phyloP scores from a whole-genome alignment of 2,329 filamentous ascomycete species.

The Fusarium torreyae region DNA sequence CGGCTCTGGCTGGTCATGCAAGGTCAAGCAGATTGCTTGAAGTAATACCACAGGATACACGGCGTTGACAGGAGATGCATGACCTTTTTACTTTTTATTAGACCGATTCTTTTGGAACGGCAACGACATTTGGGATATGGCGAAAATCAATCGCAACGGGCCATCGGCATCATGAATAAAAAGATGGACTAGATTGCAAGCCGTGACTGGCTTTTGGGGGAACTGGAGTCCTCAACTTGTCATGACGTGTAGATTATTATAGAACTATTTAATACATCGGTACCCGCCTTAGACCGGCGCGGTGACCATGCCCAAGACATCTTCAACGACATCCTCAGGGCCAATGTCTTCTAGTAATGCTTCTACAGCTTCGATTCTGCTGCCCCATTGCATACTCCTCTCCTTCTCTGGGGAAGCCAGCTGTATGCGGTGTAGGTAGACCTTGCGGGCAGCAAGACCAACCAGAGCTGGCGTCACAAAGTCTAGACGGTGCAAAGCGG shows the following conservation, averaged over 20 bases:
- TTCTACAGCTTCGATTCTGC: slow-evolving; percentile 78
- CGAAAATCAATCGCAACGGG: slow-evolving; percentile 31
- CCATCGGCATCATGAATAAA: slow-evolving; percentile 38
- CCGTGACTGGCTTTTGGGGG: slow-evolving; percentile 36
- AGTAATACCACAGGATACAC: slow-evolving; percentile 37
- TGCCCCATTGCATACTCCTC: slow-evolving; percentile 94
- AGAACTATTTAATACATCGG: slow-evolving; percentile 50
- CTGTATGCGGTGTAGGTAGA: slow-evolving; percentile 87
- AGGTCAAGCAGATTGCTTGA: slow-evolving; percentile 81
- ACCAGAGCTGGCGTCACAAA: slow-evolving; percentile 90
- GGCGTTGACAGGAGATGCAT: slow-evolving; percentile 48
- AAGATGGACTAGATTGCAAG: slow-evolving; percentile 36
- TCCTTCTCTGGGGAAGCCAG: slow-evolving; percentile 80
- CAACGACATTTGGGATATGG: slow-evolving; percentile 48
- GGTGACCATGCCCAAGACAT: slow-evolving; percentile 71
- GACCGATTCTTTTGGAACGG: slow-evolving; percentile 36
- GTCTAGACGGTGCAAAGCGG: slow-evolving; percentile 83
- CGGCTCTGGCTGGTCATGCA: slow-evolving; percentile 91
- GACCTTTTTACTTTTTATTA: slow-evolving; percentile 44
- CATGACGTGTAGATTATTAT: slow-evolving; percentile 48
- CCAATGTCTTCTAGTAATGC: slow-evolving; percentile 74
- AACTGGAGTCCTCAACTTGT: slow-evolving; percentile 41
- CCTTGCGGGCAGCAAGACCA: slow-evolving; percentile 84
- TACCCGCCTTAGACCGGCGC: slow-evolving; percentile 60
- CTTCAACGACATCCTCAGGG: slow-evolving; percentile 75